Evolutionary conservation across 2,329 filamentous ascomycete genomes (phyloP).

Genomic region (Parafenestella ontariensis): DNA sequence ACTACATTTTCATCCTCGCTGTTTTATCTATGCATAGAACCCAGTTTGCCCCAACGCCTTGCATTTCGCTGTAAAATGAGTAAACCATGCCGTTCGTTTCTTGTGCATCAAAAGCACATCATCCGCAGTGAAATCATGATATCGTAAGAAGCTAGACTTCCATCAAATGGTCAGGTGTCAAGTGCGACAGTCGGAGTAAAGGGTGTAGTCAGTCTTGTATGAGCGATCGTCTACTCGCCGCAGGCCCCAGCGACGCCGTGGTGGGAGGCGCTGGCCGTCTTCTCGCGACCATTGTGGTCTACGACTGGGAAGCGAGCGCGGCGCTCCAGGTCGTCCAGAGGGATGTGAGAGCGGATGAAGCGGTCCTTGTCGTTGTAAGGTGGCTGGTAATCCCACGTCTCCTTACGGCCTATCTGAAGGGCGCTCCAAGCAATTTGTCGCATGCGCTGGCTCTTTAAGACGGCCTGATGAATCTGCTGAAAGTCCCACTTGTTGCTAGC

Average conservation of each 20-base stretch:
- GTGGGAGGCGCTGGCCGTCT: constrained; percentile 41
- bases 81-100: neutral
- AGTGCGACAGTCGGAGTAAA: neutral
- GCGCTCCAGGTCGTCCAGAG: constrained; percentile 80
- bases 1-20: neutral
- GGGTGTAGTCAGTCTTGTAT: neutral
- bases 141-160: neutral
- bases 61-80: neutral
- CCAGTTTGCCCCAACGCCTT: constrained; percentile 2
- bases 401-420: constrained; percentile 63
- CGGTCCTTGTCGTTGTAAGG: constrained; percentile 71
- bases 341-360: constrained; percentile 81
- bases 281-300: constrained; percentile 52
- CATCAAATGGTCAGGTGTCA: neutral
- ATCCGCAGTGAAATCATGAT: neutral
- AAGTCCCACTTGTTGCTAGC: constrained; percentile 82
- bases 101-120: neutral
- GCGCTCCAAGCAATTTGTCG: constrained; percentile 81
- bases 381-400: constrained; percentile 87
- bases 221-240: constrained; percentile 34
- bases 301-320: constrained; percentile 73
- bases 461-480: constrained; percentile 74
- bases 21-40: neutral
- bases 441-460: constrained; percentile 78
- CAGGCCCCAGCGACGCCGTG: constrained; percentile 46